phyloP scores from a whole-genome alignment of 2,329 filamentous ascomycete genomes.

The Cephalotrichum gorgonifer region DNA sequence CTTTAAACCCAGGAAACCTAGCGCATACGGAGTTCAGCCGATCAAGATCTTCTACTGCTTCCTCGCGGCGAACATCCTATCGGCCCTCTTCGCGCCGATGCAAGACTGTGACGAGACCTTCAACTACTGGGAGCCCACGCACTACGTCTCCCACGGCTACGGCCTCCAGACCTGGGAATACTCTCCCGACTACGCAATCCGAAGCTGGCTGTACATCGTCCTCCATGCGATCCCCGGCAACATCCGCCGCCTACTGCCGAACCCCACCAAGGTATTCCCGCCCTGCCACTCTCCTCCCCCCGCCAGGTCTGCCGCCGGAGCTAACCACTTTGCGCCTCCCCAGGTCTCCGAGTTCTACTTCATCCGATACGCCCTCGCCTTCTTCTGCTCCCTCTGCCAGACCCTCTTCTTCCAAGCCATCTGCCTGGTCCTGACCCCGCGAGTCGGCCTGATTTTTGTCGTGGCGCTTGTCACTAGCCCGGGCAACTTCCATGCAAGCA shows the following conservation, averaged over 20 bases:
- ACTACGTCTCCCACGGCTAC: slow-evolving; percentile 87
- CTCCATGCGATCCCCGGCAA: slow-evolving; percentile 68
- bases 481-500: slow-evolving; percentile 86
- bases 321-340: neutral
- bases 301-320: neutral
- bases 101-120: slow-evolving; percentile 98
- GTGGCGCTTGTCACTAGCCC: slow-evolving; percentile 68
- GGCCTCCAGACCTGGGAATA: slow-evolving; percentile 98
- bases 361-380: slow-evolving; percentile 64
- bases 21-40: slow-evolving; percentile 45
- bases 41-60: slow-evolving; percentile 75
- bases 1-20: neutral
- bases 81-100: slow-evolving; percentile 78
- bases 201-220: slow-evolving; percentile 84
- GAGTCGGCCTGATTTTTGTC: slow-evolving; percentile 78
- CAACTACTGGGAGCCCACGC: slow-evolving; percentile 97
- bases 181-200: slow-evolving; percentile 86
- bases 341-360: slow-evolving; percentile 74
- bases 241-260: slow-evolving; percentile 52
- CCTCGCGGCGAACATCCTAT: slow-evolving; percentile 59
- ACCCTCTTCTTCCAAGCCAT: slow-evolving; percentile 72
- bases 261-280: slow-evolving; percentile 42
- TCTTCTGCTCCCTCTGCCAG: slow-evolving; percentile 71
- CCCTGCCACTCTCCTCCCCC: neutral
- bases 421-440: slow-evolving; percentile 64